A percentile compares a stretch with the other conserved stretches of the same genome.
phyloP scores from a whole-genome alignment of 768 basidiomycete genomes.

The Macrolepiota dolichaula region DNA sequence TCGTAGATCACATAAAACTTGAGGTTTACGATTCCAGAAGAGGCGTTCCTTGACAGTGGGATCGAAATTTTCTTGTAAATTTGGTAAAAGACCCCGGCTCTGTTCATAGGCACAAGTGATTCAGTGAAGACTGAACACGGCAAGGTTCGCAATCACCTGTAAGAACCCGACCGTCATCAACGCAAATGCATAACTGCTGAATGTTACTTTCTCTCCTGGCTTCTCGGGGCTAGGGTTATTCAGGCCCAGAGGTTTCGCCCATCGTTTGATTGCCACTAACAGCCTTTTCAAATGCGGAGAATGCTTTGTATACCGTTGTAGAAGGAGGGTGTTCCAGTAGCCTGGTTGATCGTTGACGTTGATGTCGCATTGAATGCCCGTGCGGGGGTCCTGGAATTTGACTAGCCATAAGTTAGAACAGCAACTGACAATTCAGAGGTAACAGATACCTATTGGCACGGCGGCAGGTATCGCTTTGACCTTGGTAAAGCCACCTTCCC shows the following conservation, averaged over 20 bases:
- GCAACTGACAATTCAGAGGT: neutral
- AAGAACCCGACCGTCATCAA: constrained; percentile 60
- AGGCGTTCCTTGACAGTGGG: constrained; percentile 10
- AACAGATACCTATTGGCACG: constrained; percentile 40
- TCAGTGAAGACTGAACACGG: neutral
- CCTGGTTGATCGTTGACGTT: constrained; percentile 66
- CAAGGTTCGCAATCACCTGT: constrained; percentile 37
- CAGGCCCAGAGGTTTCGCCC: constrained; percentile 53
- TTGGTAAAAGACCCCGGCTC: constrained; percentile 44
- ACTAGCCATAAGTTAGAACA: constrained; percentile 31
- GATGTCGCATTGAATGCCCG: constrained; percentile 46
- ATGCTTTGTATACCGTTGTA: constrained; percentile 47
- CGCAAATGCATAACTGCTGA: constrained; percentile 60
- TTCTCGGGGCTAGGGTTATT: constrained; percentile 36
- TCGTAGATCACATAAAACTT: constrained; percentile 3
- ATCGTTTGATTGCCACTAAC: constrained; percentile 48
- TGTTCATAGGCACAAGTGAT: constrained; percentile 18
- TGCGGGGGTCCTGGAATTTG: constrained; percentile 43
- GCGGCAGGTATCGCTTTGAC: constrained; percentile 29
- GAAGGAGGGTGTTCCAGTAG: constrained; percentile 43
- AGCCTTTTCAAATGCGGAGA: constrained; percentile 41
- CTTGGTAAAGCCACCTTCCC: constrained; percentile 28
- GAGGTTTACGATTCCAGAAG: constrained; percentile 9
- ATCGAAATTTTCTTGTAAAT: constrained; percentile 41
- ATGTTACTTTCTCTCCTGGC: constrained; percentile 27